Percentiles rank a stretch among this genome's conserved stretches.
Evolutionary conservation across 495 filamentous ascomycete genomes (phyloP).

Genomic region (Thermothielavioides terrestris): DNA sequence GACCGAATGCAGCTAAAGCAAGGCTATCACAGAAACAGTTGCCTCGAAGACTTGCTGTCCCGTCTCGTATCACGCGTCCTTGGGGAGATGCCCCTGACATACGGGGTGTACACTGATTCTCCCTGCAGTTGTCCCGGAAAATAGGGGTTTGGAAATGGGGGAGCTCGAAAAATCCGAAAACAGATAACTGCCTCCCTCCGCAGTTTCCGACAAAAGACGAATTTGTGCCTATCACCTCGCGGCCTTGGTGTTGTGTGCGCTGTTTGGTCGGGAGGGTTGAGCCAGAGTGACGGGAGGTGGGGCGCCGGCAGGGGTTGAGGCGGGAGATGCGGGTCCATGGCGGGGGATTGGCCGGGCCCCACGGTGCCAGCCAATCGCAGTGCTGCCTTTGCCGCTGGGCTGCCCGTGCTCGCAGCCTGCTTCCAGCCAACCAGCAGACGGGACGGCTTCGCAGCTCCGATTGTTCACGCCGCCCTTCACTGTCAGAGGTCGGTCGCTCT

Average conservation of each 20-base stretch:
- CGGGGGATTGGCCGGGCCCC: conserved; percentile 12
- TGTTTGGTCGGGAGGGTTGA: neutral
- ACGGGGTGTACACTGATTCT: too few species aligned
- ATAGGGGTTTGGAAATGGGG: too few species aligned
- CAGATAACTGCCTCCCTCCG: too few species aligned
- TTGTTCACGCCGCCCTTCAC: conserved; percentile 24
- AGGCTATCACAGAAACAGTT: too few species aligned
- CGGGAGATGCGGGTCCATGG: conserved; percentile 15
- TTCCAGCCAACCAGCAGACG: conserved; percentile 20
- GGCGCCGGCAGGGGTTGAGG: conserved; percentile 14
- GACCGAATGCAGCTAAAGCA: neutral
- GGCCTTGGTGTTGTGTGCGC: neutral
- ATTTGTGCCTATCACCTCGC: too few species aligned
- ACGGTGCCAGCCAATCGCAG: conserved; percentile 20
- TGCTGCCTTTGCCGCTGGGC: conserved; percentile 20
- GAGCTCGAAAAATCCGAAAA: neutral
- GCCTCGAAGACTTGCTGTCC: neutral
- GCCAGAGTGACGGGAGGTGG: conserved; percentile 8
- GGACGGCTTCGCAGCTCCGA: conserved; percentile 2
- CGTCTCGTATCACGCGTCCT: neutral
- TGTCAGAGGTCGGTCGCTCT: neutral
- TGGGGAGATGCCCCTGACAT: neutral
- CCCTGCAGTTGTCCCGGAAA: too few species aligned
- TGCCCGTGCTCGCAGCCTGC: conserved; percentile 1
- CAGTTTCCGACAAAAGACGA: too few species aligned